Base-by-base conservation (phyloP, 1,139 yeast species). In the Pichia sp. region DNA sequence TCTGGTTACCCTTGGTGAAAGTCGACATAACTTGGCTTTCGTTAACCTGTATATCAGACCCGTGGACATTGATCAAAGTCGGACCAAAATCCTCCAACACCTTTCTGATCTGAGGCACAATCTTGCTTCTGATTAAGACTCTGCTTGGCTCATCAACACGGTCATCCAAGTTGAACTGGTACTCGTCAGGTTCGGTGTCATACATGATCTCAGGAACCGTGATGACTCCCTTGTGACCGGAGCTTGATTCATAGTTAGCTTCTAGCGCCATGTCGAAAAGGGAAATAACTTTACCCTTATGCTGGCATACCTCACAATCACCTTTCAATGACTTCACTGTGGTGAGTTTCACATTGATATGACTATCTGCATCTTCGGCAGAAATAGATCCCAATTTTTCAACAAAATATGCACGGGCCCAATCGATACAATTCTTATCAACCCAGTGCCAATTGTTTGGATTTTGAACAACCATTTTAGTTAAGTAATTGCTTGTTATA, bases 361-460 rank as follows among this genome's bases (percentile, higher is more conserved):
- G 47, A 34, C 72, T 1, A 76, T 80, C 7, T 70, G 59, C 47
- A 82, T 61, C 1, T 85, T 85, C 26, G 4, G 43, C 56, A 31
- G 51, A 50, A 15, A 57, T 32, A 11, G n/a, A 6, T 10, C 75
- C 74, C 45, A 90, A 73, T 52, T 81, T 78, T 49, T 80, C 79
- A 49, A 74, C 71, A 69, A 93, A 88, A 70, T 92, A 93, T 48
- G 80, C 78, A 59, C 83, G 82, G 13, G 97, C 79, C 99, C 99
- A 93, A 60, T 81, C 84, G 58, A 92, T 79, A 73, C 99, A 93
- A 77, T 93, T 93, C 72, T 93, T 93, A 73, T 93, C 97, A 60
- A 93, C 98, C 99, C 99, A 93, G 77, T 93, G 99, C 99, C 90
- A 85, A 70, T 85, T 85, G 70, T 85, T 84, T 47, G 90, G 90